A percentile compares a stretch with the other conserved stretches of the same genome.
Evolutionary conservation across 108 stramenopile species (phyloP).

Genomic region (Schizochytrium sp.): DNA sequence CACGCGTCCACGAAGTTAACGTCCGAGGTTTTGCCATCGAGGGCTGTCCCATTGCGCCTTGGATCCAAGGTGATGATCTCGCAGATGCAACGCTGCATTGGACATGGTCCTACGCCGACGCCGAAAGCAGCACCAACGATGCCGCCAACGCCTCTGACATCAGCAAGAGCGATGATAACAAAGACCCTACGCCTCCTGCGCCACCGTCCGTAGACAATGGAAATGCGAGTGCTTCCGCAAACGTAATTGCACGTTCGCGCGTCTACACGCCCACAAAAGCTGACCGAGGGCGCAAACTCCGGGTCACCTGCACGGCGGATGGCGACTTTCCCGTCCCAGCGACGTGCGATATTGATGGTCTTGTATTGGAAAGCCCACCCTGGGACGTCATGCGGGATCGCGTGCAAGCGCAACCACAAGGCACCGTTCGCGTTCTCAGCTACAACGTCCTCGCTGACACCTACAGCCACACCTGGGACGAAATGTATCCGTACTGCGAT

Average conservation of each 20-base stretch:
- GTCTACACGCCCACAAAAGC: not conserved
- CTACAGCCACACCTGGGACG: conserved; percentile 17
- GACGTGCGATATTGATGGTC: not conserved
- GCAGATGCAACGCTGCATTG: not conserved
- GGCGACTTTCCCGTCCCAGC: not conserved
- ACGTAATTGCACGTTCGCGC: not conserved
- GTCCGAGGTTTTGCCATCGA: not conserved
- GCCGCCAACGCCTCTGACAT: not conserved
- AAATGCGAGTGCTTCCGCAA: too few species aligned
- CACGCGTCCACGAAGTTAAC: not conserved
- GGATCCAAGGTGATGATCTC: not conserved
- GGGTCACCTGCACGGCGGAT: not conserved
- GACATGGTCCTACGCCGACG: not conserved
- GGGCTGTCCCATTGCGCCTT: not conserved
- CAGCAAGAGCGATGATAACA: too few species aligned
- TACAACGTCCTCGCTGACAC: conserved; percentile 18
- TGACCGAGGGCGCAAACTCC: not conserved
- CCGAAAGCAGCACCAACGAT: not conserved
- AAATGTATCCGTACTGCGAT: not conserved
- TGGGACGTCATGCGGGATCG: not conserved
- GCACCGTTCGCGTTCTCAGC: not conserved
- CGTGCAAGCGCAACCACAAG: not conserved
- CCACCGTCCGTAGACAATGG: too few species aligned
- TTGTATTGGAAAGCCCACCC: not conserved
- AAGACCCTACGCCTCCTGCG: too few species aligned